Evolutionary conservation across 306 rosid genomes (phyloP).

Genomic region (Abrus precatorius): DNA sequence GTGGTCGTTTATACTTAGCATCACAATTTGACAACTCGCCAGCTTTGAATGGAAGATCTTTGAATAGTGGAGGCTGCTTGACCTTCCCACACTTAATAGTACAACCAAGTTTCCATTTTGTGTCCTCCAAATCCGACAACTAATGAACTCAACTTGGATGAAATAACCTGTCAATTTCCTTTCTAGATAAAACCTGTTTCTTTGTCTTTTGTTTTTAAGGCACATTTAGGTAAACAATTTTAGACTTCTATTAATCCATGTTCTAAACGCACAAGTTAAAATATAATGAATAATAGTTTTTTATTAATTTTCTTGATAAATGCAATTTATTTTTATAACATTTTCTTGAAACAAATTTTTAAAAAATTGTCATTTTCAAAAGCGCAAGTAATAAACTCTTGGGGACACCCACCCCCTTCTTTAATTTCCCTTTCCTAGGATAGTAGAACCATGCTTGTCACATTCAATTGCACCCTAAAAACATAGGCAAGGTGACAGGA

Average conservation of each 20-base stretch:
- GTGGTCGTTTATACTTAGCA: slow-evolving; percentile 29
- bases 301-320: too few relatives aligned
- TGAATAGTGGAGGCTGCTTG: slow-evolving; percentile 16
- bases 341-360: not conserved
- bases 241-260: too few relatives aligned
- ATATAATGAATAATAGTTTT: too few relatives aligned
- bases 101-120: slow-evolving; percentile 38
- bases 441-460: slow-evolving; percentile 38
- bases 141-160: slow-evolving; percentile 14
- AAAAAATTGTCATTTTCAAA: not conserved
- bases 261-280: too few relatives aligned
- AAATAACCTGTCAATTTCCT: slow-evolving; percentile 46
- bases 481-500: not conserved
- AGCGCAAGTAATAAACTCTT: not conserved
- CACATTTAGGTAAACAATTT: too few relatives aligned
- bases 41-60: slow-evolving; percentile 24
- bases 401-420: not conserved
- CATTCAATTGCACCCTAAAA: slow-evolving; percentile 30
- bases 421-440: slow-evolving; percentile 27
- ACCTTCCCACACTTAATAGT: not conserved
- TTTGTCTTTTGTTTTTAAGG: slow-evolving; percentile 10
- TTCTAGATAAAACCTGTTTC: slow-evolving; percentile 25
- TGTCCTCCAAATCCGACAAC: slow-evolving; percentile 35
- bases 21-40: slow-evolving; percentile 9
- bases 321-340: not conserved